Base-by-base conservation (phyloP, 2,329 filamentous ascomycete genomes). In the Decorospora gaudefroyi region DNA sequence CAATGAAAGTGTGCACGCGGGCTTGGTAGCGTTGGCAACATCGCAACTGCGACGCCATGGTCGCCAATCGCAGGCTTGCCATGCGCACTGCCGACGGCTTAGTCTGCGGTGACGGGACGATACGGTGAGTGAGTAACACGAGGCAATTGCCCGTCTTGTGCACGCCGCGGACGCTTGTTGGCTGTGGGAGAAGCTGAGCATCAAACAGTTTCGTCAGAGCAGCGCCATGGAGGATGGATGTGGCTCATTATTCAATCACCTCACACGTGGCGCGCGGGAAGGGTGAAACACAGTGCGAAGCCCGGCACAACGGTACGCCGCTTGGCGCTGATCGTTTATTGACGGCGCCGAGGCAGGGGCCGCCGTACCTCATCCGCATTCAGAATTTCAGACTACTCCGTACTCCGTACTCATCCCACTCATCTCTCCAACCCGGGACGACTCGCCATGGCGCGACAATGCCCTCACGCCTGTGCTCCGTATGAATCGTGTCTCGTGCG, bases 251-350 rank as follows among this genome's bases (percentile, higher is more conserved):
- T 23, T 42, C 27, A 23, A 44, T 38, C 19, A 19, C 31, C 54
- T 53, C 46, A 53, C 59, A 64, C 59, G 59, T 61, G 61, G 59
- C 57, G 55, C 42, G 46, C 52, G 49, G 52, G 49, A 43, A 56
- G 48, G 46, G 53, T 56, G 59, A 64, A 65, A 59, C 61, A 37
- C 53, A 57, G 44, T 42, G 47, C 49, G 39, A 54, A 57, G 55
- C 62, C n/a, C 62, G 57, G 50, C 52, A 44, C 43, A 34, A 39
- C 53, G 61, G 62, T 63, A 44, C 46, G 54, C 51, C 45, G 52
- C 58, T 52, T 59, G 51, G 52, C 45, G 47, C 49, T n/a, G n/a
- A n/a, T n/a, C 54, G 49, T 46, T 44, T 42, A 49, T 49, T 35
- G 50, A 57, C 57, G 50, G 57, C 49, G 42, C 49, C 34, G 35